Evolutionary conservation across 352 stramenopile species (phyloP), one percentile per base, ranked within the genome.

Genomic region (Thalassiosira sp.): DNA sequence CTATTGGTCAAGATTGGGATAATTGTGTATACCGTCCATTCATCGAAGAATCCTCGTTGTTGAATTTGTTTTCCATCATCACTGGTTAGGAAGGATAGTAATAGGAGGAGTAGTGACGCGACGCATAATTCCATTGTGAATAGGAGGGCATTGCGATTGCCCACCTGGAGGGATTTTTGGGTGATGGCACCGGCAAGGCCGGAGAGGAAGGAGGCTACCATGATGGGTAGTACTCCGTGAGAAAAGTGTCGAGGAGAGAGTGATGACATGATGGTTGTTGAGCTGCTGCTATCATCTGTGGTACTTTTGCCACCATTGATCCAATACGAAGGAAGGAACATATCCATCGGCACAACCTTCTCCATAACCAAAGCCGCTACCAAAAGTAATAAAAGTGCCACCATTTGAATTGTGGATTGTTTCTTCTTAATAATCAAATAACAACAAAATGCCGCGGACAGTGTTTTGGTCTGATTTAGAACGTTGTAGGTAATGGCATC

Each of bases 381-480:
- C 13, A 91, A 59, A 11, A 93, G 64, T 10, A 93, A 40, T 0
- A 90, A 56, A 5, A 93, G 57, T 18, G 84, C 74, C 8, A 89
- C 5, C 49, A 92, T 71, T 78, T 93, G 88, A 24, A 88, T 35
- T 7, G 43, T 25, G 51, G 61, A 87, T 72, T 93, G 88, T 51
- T 64, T 69, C 28, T 80, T 79, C 22, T 82, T 82, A 63, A 93
- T 79, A 2, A 93, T 49, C 0, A 90, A 66, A 74, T 89, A 93
- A 43, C 84, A 90, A 59, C 79, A 91, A 3, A 93, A 31, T 5
- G 88, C 88, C 0, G 88, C 86, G 5, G 72, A 87, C 1, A 92
- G 48, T 3, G 85, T 92, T 61, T 93, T 93, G 15, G 86, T 93
- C 61, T 92, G 88, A 70, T 92, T 93, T n/a, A 93, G 69, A 2